Evolutionary conservation across 768 basidiomycete genomes (phyloP).

Genomic region (Mycena venus): DNA sequence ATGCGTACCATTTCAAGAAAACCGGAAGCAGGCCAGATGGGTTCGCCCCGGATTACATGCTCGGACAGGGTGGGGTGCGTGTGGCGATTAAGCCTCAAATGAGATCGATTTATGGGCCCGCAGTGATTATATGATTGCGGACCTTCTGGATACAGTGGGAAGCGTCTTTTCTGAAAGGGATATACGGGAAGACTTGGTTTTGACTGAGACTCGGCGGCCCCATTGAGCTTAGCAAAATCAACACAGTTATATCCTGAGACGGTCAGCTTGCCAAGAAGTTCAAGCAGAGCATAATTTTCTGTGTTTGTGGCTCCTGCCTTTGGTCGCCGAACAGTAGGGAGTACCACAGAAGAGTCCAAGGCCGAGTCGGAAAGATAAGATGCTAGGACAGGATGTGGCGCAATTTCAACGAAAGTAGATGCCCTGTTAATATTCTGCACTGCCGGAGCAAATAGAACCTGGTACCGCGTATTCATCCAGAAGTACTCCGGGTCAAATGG

Average conservation of each 20-base stretch:
- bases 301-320: conserved; percentile 35
- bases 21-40: conserved; percentile 63
- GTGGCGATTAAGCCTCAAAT: conserved; percentile 20
- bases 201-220: background rate
- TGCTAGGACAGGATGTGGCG: conserved; percentile 49
- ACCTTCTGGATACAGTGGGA: conserved; percentile 39
- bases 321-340: conserved; percentile 35
- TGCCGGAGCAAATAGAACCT: conserved; percentile 46
- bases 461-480: conserved; percentile 46
- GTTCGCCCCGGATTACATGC: conserved; percentile 59
- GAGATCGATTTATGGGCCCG: conserved; percentile 32
- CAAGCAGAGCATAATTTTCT: conserved; percentile 27
- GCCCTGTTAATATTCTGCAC: conserved; percentile 31
- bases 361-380: conserved; percentile 39
- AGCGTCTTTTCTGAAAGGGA: conserved; percentile 43
- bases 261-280: conserved; percentile 41
- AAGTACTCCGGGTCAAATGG: conserved; percentile 45
- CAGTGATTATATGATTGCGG: conserved; percentile 22
- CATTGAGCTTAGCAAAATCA: conserved; percentile 45
- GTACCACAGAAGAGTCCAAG: background rate
- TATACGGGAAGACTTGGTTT: conserved; percentile 29
- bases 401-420: conserved; percentile 46
- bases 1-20: conserved; percentile 53
- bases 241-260: conserved; percentile 40
- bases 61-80: conserved; percentile 58